Base-by-base conservation (phyloP, 2,329 filamentous ascomycete species). In the Claviceps capensis region DNA sequence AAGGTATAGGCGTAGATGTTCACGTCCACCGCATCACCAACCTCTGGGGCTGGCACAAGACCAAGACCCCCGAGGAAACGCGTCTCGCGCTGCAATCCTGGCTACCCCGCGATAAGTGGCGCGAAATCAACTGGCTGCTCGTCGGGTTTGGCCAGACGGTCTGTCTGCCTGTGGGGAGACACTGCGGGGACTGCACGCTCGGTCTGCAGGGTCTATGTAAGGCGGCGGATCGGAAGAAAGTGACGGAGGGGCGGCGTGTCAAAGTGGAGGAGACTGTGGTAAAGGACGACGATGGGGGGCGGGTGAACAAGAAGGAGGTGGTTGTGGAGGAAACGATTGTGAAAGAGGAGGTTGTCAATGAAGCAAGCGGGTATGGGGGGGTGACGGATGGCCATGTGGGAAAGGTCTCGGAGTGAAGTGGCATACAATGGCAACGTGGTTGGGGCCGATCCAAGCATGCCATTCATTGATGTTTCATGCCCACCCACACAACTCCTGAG, bases 1-100 rank as follows among this genome's bases (percentile, higher is more conserved):
- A 81, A 62, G 90, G 90, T 7, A 95, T 96, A 57, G 90, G 90
- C 26, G 90, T 96, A 48, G 90, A 96, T 65, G 89, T 95, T 5
- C 90, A 96, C 67, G 90, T 96, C 3, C 90, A 95, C 69, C 85
- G 90, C 52, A 94, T 96, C 67, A 91, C 88, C 49, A 95, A 95
- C 69, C 73, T 95, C 30, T 95, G 89, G 89, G 86, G 87, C 3
- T 96, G 90, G 90, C 81, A 94, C 65, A 81, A 79, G 65, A 91
- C 85, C 2, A 83, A 81, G 60, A 85, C 73, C 13, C 90, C 90
- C 0, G 90, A 96, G 70, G 85, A 87, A 64, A 95, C 90, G 34
- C 76, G 90, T 44, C 69, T 75, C 51, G 79, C 81, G 37, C 72
- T 96, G 53, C 79, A 96, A 70, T 75, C 75, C 16, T 96, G 90